Percentiles rank a stretch among this genome's conserved stretches.
These are phyloP conservation scores for Neckera pumila DNA, from an alignment of 225 moss, liverwort and hornwort species.

Conservation along the genomic window DNA sequence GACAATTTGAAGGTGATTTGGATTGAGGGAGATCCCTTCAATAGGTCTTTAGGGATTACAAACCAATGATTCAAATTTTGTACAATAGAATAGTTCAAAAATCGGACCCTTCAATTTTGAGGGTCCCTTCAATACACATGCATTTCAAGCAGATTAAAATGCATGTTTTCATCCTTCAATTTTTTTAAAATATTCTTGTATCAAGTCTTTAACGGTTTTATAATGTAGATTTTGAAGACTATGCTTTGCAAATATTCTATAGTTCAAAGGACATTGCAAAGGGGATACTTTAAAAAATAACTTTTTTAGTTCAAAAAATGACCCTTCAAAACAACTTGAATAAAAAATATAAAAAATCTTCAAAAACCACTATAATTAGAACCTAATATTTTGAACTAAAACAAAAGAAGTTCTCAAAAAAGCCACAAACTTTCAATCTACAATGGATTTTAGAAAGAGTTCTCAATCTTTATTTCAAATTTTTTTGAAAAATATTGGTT, in stretches of 20 bases:
- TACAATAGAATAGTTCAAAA: too few relatives aligned
- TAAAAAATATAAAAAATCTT: background rate
- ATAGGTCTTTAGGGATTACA: rapidly evolving
- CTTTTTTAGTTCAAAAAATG: background rate
- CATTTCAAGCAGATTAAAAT: background rate
- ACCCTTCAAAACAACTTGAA: background rate
- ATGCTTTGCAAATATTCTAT: background rate
- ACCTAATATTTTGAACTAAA: background rate
- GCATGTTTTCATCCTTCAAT: rapidly evolving
- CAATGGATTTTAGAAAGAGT: rapidly evolving
- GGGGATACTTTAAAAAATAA: background rate
- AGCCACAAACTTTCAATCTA: too few relatives aligned
- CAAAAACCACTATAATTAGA: background rate
- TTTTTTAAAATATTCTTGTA: background rate
- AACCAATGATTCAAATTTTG: background rate
- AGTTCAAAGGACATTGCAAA: background rate
- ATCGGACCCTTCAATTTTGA: too few relatives aligned
- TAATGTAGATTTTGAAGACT: background rate
- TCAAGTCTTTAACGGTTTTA: background rate
- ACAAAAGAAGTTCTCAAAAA: background rate
- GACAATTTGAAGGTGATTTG: background rate
- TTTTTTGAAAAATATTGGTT: background rate
- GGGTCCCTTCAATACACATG: too few relatives aligned
- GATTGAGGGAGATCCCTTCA: rapidly evolving
- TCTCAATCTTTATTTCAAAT: background rate